phyloP scores from a whole-genome alignment of 2,329 filamentous ascomycete genomes.

The Xylariaceae sp. region DNA sequence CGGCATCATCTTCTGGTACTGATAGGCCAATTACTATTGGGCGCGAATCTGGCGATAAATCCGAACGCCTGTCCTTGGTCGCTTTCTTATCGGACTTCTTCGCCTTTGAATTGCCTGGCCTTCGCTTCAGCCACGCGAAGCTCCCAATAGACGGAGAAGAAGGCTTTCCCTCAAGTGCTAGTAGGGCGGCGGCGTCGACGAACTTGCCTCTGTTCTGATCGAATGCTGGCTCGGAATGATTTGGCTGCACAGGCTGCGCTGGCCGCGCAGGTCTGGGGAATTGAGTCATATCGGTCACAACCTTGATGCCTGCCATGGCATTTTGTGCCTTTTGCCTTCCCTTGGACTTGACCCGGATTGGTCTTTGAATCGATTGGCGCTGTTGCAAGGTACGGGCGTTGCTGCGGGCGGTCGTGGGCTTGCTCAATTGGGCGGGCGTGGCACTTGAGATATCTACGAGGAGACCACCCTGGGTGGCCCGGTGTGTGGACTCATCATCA shows the following conservation, averaged over 20 bases:
- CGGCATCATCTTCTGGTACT: conserved; percentile 50
- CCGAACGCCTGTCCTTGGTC: conserved; percentile 27
- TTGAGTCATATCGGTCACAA: conserved; percentile 65
- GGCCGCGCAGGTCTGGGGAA: conserved; percentile 42
- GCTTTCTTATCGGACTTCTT: conserved; percentile 21
- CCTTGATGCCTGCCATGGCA: conserved; percentile 57
- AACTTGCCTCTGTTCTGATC: conserved; percentile 39
- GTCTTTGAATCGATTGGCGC: conserved; percentile 35
- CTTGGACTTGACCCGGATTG: conserved; percentile 51
- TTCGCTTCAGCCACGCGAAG: conserved; percentile 52
- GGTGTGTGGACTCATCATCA: conserved; percentile 12
- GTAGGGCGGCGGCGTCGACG: conserved; percentile 55
- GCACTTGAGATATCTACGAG: conserved; percentile 21
- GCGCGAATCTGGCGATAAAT: conserved; percentile 64
- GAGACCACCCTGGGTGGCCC: conserved; percentile 12
- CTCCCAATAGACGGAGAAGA: conserved; percentile 51
- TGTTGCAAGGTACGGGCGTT: conserved; percentile 12
- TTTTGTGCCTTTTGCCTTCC: conserved; percentile 58
- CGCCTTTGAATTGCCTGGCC: conserved; percentile 19
- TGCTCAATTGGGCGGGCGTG: conserved; percentile 8
- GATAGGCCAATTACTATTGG: conserved; percentile 70
- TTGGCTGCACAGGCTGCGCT: conserved; percentile 22
- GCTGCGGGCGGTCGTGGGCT: conserved; percentile 9
- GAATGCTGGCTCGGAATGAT: conserved; percentile 7
- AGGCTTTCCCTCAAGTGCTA: conserved; percentile 54